Conservation (phyloP, 2,329 filamentous ascomycete genomes). For the Fusarium albosuccineum region DNA sequence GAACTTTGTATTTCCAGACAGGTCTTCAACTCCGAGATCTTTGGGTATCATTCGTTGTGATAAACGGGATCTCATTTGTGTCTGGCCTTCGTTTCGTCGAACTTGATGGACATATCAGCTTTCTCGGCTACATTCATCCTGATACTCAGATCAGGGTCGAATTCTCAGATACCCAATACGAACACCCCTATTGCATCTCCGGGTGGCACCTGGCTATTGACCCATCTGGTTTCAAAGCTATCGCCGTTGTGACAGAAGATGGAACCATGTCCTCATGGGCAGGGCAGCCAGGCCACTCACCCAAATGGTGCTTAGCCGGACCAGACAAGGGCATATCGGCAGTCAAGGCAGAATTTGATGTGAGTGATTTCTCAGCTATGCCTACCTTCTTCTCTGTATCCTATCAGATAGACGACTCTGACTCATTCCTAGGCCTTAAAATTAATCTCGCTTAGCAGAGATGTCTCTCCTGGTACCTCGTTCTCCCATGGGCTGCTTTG, state of each 20-base stretch:
- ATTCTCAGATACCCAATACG: neutral
- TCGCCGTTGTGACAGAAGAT: constrained; percentile 9
- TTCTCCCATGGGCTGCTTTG: neutral
- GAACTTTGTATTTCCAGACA: neutral
- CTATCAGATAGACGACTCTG: neutral
- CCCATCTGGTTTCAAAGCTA: constrained; percentile 6
- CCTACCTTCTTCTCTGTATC: neutral
- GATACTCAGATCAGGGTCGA: neutral
- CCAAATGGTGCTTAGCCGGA: constrained; percentile 12
- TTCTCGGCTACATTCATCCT: constrained; percentile 28
- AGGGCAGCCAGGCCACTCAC: constrained; percentile 4
- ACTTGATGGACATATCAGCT: no score
- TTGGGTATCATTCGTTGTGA: constrained; percentile 19
- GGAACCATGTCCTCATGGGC: constrained; percentile 14
- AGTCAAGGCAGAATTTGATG: constrained; percentile 24
- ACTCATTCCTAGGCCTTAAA: neutral
- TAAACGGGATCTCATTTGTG: constrained; percentile 4
- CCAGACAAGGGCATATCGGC: neutral
- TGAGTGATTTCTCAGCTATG: no score
- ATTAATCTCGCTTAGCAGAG: neutral
- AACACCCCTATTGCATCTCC: constrained; percentile 6
- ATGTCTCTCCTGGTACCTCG: neutral
- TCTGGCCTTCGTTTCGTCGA: constrained; percentile 20
- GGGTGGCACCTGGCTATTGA: constrained; percentile 24
- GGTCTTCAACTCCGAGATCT: constrained; percentile 4